A percentile compares a stretch with the other conserved stretches of the same genome.
These are phyloP conservation scores for Populus hybrid DNA, from an alignment of 441 rosid genomes.

Conservation along the genomic window DNA sequence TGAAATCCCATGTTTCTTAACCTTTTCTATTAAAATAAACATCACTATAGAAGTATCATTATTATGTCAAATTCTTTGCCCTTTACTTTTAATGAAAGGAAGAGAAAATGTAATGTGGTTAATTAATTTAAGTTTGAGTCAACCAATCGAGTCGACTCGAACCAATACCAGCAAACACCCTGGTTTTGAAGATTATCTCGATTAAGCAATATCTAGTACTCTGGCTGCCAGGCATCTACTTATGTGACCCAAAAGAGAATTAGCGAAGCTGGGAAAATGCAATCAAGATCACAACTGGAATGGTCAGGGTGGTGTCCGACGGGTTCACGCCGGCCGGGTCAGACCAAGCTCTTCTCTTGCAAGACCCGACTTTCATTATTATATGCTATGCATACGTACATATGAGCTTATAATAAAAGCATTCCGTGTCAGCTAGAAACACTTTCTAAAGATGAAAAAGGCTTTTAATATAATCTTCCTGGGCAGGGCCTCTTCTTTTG, in stretches of 20 bases:
- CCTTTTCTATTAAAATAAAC: neutral
- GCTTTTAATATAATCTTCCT: constrained; percentile 1
- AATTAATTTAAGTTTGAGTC: neutral
- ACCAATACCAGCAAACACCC: constrained; percentile 11
- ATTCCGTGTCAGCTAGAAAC: constrained; percentile 31
- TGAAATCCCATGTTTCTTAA: neutral
- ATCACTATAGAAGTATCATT: neutral
- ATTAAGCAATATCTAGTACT: constrained; percentile 28
- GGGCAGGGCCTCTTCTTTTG: constrained; percentile 15
- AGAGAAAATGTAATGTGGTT: neutral
- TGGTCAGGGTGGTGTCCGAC: constrained; percentile 53
- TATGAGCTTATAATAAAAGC: constrained; percentile 2
- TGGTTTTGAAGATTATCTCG: constrained; percentile 39
- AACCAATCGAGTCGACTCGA: neutral
- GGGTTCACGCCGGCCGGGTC: constrained; percentile 53
- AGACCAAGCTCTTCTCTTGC: constrained; percentile 14
- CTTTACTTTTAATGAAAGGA: neutral
- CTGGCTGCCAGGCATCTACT: constrained; percentile 36
- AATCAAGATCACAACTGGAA: constrained; percentile 44
- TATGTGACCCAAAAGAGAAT: constrained; percentile 23
- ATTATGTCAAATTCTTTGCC: neutral
- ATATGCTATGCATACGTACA: neutral
- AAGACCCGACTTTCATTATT: neutral
- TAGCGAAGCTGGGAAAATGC: constrained; percentile 21
- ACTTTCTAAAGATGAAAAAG: constrained; percentile 22